phyloP scores from a whole-genome alignment of 352 stramenopile species.

The Globisporangium camurandrum region DNA sequence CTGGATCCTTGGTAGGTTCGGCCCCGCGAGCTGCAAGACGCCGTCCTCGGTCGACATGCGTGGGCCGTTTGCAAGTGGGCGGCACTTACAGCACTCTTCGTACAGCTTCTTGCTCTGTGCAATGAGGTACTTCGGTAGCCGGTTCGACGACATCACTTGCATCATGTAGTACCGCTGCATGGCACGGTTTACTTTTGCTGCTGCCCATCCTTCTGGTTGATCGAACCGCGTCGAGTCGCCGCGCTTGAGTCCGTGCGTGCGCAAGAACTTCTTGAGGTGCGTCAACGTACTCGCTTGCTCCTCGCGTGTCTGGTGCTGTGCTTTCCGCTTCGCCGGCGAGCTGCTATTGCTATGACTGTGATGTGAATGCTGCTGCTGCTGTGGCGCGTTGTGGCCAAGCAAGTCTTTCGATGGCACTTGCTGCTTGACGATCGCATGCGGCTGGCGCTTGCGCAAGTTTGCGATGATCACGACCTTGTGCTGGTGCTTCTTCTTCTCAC shows the following conservation, averaged over 20 bases:
- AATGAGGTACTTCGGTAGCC: conserved; percentile 34
- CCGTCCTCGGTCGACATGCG: conserved; percentile 39
- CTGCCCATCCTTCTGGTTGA: conserved; percentile 52
- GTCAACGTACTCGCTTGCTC: neutral
- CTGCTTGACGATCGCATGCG: conserved; percentile 35
- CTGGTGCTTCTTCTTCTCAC: conserved; percentile 32
- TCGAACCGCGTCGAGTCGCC: conserved; percentile 17
- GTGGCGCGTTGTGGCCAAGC: neutral
- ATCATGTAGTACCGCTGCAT: conserved; percentile 53
- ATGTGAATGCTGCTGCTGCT: conserved; percentile 5
- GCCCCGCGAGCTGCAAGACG: conserved; percentile 51
- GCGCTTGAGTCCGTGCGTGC: conserved; percentile 14
- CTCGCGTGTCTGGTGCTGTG: conserved; percentile 2
- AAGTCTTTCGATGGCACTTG: conserved; percentile 3
- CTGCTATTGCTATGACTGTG: neutral
- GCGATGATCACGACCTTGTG: conserved; percentile 62
- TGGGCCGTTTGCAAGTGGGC: conserved; percentile 40
- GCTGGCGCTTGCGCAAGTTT: conserved; percentile 28
- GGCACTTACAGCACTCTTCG: conserved; percentile 69
- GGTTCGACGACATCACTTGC: conserved; percentile 30
- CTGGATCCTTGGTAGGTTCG: conserved; percentile 57
- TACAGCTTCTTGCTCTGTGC: conserved; percentile 65
- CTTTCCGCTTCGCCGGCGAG: conserved; percentile 2
- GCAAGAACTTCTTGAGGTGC: conserved; percentile 37
- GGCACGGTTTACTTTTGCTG: conserved; percentile 38